Evolutionary conservation across 306 rosid genomes (phyloP), one percentile per base, ranked within the genome.

Genomic region (Canavalia gladiata): DNA sequence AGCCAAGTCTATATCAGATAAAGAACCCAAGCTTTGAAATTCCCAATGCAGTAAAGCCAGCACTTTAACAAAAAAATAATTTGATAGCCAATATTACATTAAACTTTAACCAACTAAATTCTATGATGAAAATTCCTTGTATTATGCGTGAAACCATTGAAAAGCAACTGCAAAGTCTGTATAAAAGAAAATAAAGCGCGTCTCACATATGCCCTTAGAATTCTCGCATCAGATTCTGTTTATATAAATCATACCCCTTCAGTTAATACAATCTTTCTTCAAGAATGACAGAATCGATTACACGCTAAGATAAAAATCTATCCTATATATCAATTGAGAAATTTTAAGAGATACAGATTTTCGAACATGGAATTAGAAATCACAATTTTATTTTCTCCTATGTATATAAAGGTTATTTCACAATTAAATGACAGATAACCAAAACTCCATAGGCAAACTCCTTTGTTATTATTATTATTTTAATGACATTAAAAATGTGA

Each of bases 211-310:
- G 7, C 51, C 13, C 55, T 68, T 45, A 28, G 25, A 13, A 43
- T 68, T 68, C 73, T 45, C 4, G 74, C 37, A 68, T 68, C 56
- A 68, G 74, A 68, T 68, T 68, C 73, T 11, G 2, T 4, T 47
- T 67, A 33, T 7, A 46, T 46, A 13, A 13, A 33, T 1, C 51
- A 73, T 3, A 37, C 50, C 1, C 2, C 33, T 52, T 72, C 65
- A 39, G 8, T 74, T 28, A 56, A 73, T 28, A 39, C 29, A 1
- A 56, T 30, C 41, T 55, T 28, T 73, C 67, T 42, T 74, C 7
- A 54, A 52, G n/a, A 37, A 34, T 51, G n/a, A 37, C 35, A 50
- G 13, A 29, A 58, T 12, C 11, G 25, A 37, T 39, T 39, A 10
- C 35, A 31, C 3, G 1, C 7, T 2, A 4, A 46, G 6, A 1